phyloP scores from a whole-genome alignment of 2,329 filamentous ascomycete genomes.

The Saccharata proteae region DNA sequence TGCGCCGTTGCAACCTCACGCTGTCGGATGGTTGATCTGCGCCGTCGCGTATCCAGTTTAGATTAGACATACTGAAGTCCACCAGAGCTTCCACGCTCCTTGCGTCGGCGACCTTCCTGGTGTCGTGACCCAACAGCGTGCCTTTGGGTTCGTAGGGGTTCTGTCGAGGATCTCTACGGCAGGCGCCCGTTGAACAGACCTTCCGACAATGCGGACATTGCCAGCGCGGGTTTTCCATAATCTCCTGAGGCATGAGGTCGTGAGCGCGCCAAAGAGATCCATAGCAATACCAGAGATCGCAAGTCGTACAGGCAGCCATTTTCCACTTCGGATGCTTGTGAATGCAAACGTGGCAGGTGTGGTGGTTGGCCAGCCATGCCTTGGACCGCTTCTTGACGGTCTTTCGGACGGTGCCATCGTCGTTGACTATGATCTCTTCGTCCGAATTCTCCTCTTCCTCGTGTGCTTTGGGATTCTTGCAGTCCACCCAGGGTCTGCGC shows the following conservation, averaged over 20 bases:
- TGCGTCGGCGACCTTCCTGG: conserved; percentile 76
- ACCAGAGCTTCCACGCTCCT: conserved; percentile 83
- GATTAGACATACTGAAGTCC: conserved; percentile 81
- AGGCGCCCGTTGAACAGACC: conserved; percentile 78
- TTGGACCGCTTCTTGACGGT: conserved; percentile 48
- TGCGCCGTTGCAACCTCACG: conserved; percentile 33
- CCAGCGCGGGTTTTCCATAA: conserved; percentile 75
- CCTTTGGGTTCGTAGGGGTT: conserved; percentile 75
- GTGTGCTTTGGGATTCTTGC: conserved; percentile 46
- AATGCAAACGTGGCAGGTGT: conserved; percentile 69
- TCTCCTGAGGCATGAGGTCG: conserved; percentile 71
- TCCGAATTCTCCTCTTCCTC: conserved; percentile 35
- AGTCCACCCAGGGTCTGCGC: conserved; percentile 69
- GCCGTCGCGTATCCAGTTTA: conserved; percentile 61
- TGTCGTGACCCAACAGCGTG: conserved; percentile 83
- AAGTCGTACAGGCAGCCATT: conserved; percentile 68
- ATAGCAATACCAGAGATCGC: conserved; percentile 74
- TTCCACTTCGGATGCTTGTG: conserved; percentile 74
- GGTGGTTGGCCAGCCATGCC: conserved; percentile 37
- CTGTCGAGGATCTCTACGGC: conserved; percentile 56
- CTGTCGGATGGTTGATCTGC: conserved; percentile 31
- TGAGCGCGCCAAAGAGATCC: conserved; percentile 87
- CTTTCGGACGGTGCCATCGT: conserved; percentile 51
- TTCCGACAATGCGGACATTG: conserved; percentile 75
- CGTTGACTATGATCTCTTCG: conserved; percentile 48